Percentiles rank a stretch among this genome's conserved stretches.
phyloP scores from a whole-genome alignment of 106 monocot species.

The Triglochin maritima region DNA sequence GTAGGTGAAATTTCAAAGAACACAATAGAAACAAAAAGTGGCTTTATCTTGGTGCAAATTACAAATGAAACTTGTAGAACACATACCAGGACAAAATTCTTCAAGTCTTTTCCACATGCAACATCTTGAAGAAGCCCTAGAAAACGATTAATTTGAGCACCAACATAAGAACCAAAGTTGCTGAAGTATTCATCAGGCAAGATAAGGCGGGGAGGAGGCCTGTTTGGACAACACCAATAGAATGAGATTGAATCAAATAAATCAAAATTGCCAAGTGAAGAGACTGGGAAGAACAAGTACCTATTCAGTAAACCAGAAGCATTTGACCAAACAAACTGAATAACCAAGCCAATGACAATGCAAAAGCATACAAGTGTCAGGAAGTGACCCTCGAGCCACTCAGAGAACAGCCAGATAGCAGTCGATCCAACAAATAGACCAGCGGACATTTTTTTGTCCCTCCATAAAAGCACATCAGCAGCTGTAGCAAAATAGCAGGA shows the following conservation, averaged over 20 bases:
- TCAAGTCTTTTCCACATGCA: slow-evolving; percentile 71
- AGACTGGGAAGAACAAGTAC: slow-evolving; percentile 15
- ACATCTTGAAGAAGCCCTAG: slow-evolving; percentile 85
- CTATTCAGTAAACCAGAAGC: slow-evolving; percentile 46
- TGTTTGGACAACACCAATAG: slow-evolving; percentile 5
- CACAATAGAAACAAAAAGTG: too few species aligned
- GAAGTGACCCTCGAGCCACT: slow-evolving; percentile 82
- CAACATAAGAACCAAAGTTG: slow-evolving; percentile 55
- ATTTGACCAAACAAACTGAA: slow-evolving; percentile 73
- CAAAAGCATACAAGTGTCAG: slow-evolving; percentile 48
- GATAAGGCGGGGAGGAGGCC: slow-evolving; percentile 59
- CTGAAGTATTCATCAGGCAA: slow-evolving; percentile 71
- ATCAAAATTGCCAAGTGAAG: background rate
- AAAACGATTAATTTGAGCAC: slow-evolving; percentile 70
- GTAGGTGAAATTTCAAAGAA: too few species aligned
- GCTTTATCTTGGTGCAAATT: too few species aligned
- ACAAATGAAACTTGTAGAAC: too few species aligned
- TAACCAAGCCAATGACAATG: slow-evolving; percentile 48
- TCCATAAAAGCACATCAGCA: slow-evolving; percentile 88
- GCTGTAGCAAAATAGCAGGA: slow-evolving; percentile 18
- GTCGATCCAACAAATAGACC: slow-evolving; percentile 50
- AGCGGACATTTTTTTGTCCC: slow-evolving; percentile 77
- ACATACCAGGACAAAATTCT: slow-evolving; percentile 69
- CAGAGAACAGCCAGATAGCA: slow-evolving; percentile 65
- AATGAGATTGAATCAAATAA: background rate